A percentile compares a stretch with the other conserved stretches of the same genome.
These are phyloP conservation scores for Astragalus glycyphyllos DNA, from an alignment of 306 rosid species.

Conservation along the genomic window DNA sequence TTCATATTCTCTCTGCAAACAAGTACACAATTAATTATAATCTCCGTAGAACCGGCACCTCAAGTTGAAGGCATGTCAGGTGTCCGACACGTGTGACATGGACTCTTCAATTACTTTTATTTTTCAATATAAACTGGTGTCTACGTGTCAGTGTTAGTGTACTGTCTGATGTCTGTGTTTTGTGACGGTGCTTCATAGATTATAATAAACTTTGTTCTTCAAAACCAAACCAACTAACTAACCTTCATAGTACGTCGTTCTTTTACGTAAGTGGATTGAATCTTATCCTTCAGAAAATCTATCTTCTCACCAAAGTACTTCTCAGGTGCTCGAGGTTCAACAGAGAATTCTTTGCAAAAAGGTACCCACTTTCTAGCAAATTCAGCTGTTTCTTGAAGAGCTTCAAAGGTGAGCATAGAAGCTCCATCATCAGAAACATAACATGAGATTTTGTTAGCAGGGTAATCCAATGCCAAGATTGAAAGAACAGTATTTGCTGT, in stretches of 20 bases:
- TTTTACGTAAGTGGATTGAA: slow-evolving; percentile 88
- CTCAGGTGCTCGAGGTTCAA: slow-evolving; percentile 95
- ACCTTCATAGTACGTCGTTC: slow-evolving; percentile 98
- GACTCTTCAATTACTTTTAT: no score
- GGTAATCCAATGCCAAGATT: slow-evolving; percentile 91
- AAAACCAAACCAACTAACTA: slow-evolving; percentile 6
- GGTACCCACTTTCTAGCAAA: slow-evolving; percentile 96
- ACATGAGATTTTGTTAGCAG: slow-evolving; percentile 85
- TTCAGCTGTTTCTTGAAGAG: slow-evolving; percentile 93
- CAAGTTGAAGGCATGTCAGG: no score
- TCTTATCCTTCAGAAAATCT: slow-evolving; percentile 90
- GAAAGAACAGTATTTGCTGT: slow-evolving; percentile 95
- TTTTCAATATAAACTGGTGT: no score
- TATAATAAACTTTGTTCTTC: no score
- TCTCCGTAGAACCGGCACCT: no score
- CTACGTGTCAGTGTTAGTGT: no score
- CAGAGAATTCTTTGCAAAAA: slow-evolving; percentile 74
- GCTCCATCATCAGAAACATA: slow-evolving; percentile 97
- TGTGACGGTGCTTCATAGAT: no score
- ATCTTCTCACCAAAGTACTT: slow-evolving; percentile 90
- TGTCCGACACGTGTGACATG: no score
- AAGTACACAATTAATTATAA: background rate
- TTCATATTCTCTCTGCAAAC: slow-evolving; percentile 90
- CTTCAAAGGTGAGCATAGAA: slow-evolving; percentile 94
- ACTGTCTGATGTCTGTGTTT: no score